phyloP scores from a whole-genome alignment of 495 filamentous ascomycete species.

The Xylaria flabelliformis region DNA sequence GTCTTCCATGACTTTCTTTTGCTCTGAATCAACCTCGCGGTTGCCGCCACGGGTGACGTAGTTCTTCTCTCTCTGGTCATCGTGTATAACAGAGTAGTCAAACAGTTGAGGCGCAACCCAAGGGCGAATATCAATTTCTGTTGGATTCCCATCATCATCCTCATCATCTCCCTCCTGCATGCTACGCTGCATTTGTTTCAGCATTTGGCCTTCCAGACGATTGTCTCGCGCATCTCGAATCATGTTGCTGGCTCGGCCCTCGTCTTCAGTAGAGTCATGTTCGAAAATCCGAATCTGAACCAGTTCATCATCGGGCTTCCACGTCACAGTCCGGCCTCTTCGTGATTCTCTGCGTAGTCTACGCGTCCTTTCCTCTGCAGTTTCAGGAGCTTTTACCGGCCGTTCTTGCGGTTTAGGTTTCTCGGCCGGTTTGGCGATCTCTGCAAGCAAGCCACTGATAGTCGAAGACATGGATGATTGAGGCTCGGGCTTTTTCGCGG shows the following conservation, averaged over 20 bases:
- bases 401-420: conserved; percentile 55
- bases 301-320: conserved; percentile 73
- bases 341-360: conserved; percentile 81
- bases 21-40: conserved; percentile 63
- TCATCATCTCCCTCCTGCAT: conserved; percentile 74
- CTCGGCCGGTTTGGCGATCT: conserved; percentile 43
- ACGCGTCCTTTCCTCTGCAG: conserved; percentile 73
- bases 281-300: conserved; percentile 75
- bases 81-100: conserved; percentile 61
- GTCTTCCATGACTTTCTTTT: conserved; percentile 71
- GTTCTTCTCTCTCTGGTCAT: conserved; percentile 57
- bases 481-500: conserved; percentile 44
- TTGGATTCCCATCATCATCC: conserved; percentile 42
- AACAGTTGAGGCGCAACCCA: conserved; percentile 52
- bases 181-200: conserved; percentile 59
- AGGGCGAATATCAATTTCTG: conserved; percentile 40
- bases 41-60: conserved; percentile 70
- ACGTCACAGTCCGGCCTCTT: conserved; percentile 68
- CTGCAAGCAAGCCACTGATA: conserved; percentile 45
- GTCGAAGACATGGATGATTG: conserved; percentile 37
- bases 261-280: conserved; percentile 76
- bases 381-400: conserved; percentile 63
- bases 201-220: conserved; percentile 77
- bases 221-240: conserved; percentile 73
- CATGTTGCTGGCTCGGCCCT: conserved; percentile 70